phyloP scores from a whole-genome alignment of 495 filamentous ascomycete genomes.

The Recurvomyces mirabilis region DNA sequence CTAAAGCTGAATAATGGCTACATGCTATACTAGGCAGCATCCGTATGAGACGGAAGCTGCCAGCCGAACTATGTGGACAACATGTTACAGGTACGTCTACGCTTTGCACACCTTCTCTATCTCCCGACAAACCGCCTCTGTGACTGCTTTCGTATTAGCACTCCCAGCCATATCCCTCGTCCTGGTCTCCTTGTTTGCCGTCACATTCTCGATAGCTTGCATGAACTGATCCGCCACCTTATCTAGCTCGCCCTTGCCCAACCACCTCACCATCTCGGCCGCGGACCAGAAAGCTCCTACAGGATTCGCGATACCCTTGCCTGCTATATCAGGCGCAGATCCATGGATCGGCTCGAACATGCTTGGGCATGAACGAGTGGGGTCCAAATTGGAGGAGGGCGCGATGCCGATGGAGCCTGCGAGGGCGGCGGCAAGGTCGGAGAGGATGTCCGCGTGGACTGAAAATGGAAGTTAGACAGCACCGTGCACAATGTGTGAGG shows the following conservation, averaged over 20 bases:
- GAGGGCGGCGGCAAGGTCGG: conserved; percentile 39
- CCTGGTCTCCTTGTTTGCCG: conserved; percentile 39
- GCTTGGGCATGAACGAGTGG: conserved; percentile 46
- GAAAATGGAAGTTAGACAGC: background rate
- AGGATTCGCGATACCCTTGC: conserved; percentile 61
- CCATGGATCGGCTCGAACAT: conserved; percentile 64
- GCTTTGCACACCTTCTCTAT: conserved; percentile 10
- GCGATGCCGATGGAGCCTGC: conserved; percentile 32
- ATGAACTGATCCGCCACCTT: conserved; percentile 45
- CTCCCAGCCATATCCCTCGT: conserved; percentile 52
- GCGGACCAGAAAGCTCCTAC: conserved; percentile 60
- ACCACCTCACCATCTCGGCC: conserved; percentile 56
- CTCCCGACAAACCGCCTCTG: conserved; percentile 48
- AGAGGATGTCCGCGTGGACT: conserved; percentile 34
- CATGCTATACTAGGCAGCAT: no score
- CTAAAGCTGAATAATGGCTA: no score
- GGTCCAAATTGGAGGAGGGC: conserved; percentile 54
- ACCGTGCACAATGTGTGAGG: background rate
- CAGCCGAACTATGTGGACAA: no score
- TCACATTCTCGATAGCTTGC: conserved; percentile 49
- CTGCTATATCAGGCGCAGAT: conserved; percentile 60
- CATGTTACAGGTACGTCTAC: no score
- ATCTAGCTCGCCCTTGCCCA: conserved; percentile 39
- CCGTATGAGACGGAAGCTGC: no score
- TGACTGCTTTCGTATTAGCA: conserved; percentile 46